Evolutionary conservation across 768 basidiomycete genomes (phyloP), one percentile per base, ranked within the genome.

Genomic region (Podaxis carcinomalis): DNA sequence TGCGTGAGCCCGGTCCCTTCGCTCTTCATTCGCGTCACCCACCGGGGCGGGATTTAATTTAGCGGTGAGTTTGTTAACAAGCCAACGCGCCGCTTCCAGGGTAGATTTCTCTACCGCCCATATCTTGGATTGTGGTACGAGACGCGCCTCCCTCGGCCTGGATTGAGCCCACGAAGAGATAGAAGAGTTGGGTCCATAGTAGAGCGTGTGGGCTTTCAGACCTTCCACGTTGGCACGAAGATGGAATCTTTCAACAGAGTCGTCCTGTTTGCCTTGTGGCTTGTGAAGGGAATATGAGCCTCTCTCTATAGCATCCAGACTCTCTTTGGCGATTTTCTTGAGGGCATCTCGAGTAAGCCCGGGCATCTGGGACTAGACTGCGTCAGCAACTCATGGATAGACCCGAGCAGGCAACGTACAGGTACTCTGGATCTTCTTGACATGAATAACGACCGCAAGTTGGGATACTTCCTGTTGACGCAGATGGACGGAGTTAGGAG

Each of bases 21-120:
- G 42, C 46, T 47, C 6, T 35, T 27, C 32, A 32, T 16, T 27
- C 37, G 50, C 21, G 5, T 32, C 28, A n/a, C 21, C 19, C 13
- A 42, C 19, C 16, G 16, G 32, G 10, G n/a, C 23, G 1, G 23
- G 19, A 35, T 52, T 27, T 49, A 39, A 47, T n/a, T 28, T 11
- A 2, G 64, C 46, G 21, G 57, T 54, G 16, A 66, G 53, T 19
- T 44, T 21, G 10, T 37, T 63, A 55, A 61, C 59, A 62, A 70
- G 67, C 23, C 71, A 67, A 14, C 77, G 75, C 9, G 80, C 77
- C 11, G 81, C 83, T 21, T 80, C 79, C 14, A 85, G 74, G 0
- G 83, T 82, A 6, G 83, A 81, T 4, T 77, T 75, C 67, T 85
- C 80, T 13, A 79, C 65, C 16, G 82, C 65, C 13, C 75, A 75